These are phyloP conservation scores for Lodderomyces margitis DNA, from an alignment of 1,139 yeast species.

Conservation along the genomic window DNA sequence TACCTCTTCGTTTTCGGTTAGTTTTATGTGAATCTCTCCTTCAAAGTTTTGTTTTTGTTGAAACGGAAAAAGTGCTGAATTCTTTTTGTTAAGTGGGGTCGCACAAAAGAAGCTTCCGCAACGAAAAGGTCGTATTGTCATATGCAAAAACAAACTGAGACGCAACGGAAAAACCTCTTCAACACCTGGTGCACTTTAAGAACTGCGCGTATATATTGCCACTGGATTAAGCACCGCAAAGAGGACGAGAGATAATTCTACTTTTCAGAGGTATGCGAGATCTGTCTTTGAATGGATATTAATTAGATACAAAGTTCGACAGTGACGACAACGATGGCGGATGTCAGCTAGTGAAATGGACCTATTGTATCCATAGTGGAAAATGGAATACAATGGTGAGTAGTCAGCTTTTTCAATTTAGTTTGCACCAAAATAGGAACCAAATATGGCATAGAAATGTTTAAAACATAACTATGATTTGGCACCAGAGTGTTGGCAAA, in stretches of 20 bases:
- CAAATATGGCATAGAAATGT: conserved; percentile 49
- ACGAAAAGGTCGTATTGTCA: not conserved
- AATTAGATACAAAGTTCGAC: conserved; percentile 1
- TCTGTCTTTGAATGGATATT: not conserved
- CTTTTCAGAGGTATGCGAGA: not conserved
- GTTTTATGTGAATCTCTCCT: not conserved
- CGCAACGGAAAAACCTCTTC: no score
- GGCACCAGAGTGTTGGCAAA: conserved; percentile 98
- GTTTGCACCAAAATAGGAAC: conserved; percentile 98
- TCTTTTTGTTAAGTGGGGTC: conserved; percentile 1
- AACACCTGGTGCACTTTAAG: no score
- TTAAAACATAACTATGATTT: conserved; percentile 31
- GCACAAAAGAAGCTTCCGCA: not conserved
- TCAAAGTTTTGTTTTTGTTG: not conserved
- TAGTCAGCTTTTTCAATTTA: conserved; percentile 63
- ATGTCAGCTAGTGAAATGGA: conserved; percentile 61
- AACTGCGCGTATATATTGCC: no score
- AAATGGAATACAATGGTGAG: conserved; percentile 60
- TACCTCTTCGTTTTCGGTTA: not conserved
- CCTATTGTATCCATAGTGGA: conserved; percentile 47
- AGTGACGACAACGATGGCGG: conserved; percentile 11
- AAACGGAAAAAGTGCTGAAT: not conserved
- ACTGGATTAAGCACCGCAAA: no score
- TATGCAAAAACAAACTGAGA: conserved; percentile 1
- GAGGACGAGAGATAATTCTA: not conserved